These are phyloP conservation scores for Rhexocercosporidium sp. DNA, from an alignment of 2,329 filamentous ascomycete genomes.

Conservation along the genomic window DNA sequence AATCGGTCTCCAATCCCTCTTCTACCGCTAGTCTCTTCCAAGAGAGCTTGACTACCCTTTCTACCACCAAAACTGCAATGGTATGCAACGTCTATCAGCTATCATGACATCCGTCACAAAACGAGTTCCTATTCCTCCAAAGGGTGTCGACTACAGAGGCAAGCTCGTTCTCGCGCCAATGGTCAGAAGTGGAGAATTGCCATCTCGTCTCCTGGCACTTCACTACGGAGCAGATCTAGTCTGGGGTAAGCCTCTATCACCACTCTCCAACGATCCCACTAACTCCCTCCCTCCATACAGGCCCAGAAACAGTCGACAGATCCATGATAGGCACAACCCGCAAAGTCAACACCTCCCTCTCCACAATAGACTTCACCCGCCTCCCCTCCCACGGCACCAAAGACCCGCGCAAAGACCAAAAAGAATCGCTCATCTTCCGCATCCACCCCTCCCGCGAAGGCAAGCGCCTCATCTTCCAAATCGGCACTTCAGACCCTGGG, in stretches of 20 bases:
- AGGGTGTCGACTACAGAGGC: conserved; percentile 91
- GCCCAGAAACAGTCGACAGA: conserved; percentile 92
- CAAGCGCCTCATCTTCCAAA: conserved; percentile 82
- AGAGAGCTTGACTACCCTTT: background rate
- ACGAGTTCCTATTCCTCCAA: conserved; percentile 81
- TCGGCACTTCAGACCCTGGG: conserved; percentile 84
- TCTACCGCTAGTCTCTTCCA: background rate
- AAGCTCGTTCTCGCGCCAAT: conserved; percentile 96
- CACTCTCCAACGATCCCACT: conserved; percentile 12
- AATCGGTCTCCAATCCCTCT: background rate
- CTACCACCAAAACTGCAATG: conserved; percentile 29
- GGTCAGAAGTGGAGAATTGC: conserved; percentile 96
- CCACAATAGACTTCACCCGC: conserved; percentile 85
- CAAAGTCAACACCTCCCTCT: conserved; percentile 74
- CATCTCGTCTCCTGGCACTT: conserved; percentile 84
- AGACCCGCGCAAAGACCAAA: conserved; percentile 56
- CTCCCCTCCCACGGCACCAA: conserved; percentile 72
- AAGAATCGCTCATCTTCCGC: conserved; percentile 79
- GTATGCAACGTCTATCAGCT: conserved; percentile 46
- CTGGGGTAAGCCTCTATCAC: conserved; percentile 69
- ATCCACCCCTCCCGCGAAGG: conserved; percentile 80
- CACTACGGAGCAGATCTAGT: conserved; percentile 97
- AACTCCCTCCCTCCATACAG: conserved; percentile 46
- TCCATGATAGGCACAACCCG: conserved; percentile 88
- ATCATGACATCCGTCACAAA: conserved; percentile 65